These are phyloP conservation scores for Arabidopsis lyrata DNA, from an alignment of 441 rosid genomes.

Conservation along the genomic window DNA sequence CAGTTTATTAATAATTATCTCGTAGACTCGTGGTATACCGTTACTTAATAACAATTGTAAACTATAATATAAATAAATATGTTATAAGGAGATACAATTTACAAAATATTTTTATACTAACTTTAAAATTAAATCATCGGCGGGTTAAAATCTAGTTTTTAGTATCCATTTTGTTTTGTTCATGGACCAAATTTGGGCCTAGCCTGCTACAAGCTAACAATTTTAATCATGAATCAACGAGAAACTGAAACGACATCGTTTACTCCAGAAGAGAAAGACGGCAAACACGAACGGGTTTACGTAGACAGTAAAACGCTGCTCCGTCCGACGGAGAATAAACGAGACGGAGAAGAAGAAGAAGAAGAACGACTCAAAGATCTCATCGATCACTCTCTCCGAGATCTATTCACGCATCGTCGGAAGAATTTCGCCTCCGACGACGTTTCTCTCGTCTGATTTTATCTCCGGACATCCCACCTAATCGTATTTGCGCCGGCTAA, in stretches of 20 bases:
- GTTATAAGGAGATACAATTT: no score
- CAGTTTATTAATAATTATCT: no score
- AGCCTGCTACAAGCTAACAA: background rate
- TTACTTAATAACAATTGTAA: no score
- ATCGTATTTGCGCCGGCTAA: background rate
- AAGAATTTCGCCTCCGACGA: background rate
- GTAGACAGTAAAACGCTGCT: constrained; percentile 14
- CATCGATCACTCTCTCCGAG: constrained; percentile 5
- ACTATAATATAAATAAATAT: no score
- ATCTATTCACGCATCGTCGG: constrained; percentile 1
- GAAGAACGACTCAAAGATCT: background rate
- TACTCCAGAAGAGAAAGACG: background rate
- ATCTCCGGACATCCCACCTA: background rate
- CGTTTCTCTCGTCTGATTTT: background rate
- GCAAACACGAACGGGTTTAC: constrained; percentile 19
- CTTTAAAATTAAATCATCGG: no score
- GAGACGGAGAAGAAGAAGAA: constrained; percentile 10
- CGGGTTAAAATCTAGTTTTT: background rate
- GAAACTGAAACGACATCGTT: background rate
- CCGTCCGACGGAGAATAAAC: constrained; percentile 25
- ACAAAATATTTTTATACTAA: no score
- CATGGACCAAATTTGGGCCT: background rate
- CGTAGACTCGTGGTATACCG: no score
- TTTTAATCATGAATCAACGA: background rate
- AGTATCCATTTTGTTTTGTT: background rate